These are phyloP conservation scores for Pleurotus giganteus DNA, from an alignment of 768 basidiomycete species.

Conservation along the genomic window DNA sequence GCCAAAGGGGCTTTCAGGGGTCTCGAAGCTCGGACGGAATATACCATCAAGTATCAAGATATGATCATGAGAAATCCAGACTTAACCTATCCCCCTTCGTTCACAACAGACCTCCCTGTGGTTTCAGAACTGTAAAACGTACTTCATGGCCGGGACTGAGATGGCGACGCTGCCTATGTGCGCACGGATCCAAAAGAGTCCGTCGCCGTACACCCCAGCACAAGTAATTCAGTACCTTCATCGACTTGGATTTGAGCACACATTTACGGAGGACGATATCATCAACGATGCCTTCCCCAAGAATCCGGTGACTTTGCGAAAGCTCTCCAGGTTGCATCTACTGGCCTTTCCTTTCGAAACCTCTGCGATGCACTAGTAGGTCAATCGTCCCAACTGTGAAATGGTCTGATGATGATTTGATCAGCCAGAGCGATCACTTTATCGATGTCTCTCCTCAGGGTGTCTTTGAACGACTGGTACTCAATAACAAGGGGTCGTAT, in stretches of 20 bases:
- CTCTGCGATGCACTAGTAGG: conserved; percentile 38
- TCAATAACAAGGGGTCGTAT: conserved; percentile 23
- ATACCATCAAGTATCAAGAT: too few relatives aligned
- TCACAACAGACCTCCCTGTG: too few relatives aligned
- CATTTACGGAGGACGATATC: conserved; percentile 16
- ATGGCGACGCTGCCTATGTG: conserved; percentile 14
- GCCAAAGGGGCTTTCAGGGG: too few relatives aligned
- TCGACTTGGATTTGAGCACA: conserved; percentile 19
- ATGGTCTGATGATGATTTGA: not conserved
- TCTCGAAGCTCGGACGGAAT: too few relatives aligned
- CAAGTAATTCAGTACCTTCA: conserved; percentile 24
- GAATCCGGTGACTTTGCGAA: conserved; percentile 24
- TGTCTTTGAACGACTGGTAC: conserved; percentile 20
- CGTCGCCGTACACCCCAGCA: conserved; percentile 19
- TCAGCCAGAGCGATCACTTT: conserved; percentile 21
- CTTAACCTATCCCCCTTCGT: too few relatives aligned
- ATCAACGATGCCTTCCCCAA: conserved; percentile 18
- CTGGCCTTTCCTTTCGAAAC: conserved; percentile 36
- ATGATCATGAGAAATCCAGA: too few relatives aligned
- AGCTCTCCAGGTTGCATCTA: conserved; percentile 25
- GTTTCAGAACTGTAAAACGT: too few relatives aligned
- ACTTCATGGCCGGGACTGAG: not conserved
- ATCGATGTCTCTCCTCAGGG: conserved; percentile 25
- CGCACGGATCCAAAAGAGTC: conserved; percentile 21
- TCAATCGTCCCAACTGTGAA: not conserved